Evolutionary conservation across 2,329 filamentous ascomycete genomes (phyloP).

Genomic region (Capronia coronata): DNA sequence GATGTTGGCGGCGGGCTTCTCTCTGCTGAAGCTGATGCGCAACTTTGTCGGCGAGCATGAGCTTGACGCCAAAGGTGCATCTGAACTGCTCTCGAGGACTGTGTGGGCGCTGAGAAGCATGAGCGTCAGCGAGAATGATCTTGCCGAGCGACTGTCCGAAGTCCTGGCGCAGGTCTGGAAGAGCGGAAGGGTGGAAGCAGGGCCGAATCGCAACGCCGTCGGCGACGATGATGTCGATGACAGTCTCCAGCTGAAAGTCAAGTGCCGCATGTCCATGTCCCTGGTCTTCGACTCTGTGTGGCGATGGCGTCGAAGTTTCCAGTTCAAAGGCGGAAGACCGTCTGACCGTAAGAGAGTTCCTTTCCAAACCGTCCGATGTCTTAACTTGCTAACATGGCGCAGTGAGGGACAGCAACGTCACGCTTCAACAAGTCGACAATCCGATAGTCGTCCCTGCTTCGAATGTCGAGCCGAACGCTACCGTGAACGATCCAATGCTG

Average conservation of each 20-base stretch:
- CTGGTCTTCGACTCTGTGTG: conserved; percentile 62
- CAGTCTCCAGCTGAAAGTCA: conserved; percentile 56
- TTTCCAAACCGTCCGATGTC: background rate
- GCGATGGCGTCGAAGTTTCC: conserved; percentile 61
- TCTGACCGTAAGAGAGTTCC: conserved; percentile 33
- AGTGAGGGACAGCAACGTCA: conserved; percentile 16
- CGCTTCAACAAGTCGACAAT: conserved; percentile 15
- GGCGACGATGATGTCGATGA: conserved; percentile 21
- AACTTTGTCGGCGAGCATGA: conserved; percentile 54
- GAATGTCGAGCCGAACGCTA: background rate
- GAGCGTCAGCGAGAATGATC: conserved; percentile 57
- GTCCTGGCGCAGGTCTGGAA: conserved; percentile 62
- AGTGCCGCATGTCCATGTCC: conserved; percentile 61
- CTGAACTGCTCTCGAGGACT: conserved; percentile 52
- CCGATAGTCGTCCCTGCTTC: conserved; percentile 7
- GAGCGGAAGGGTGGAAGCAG: conserved; percentile 35
- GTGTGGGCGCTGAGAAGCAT: conserved; percentile 55
- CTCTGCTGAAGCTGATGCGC: conserved; percentile 59
- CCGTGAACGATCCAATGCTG: conserved; percentile 18
- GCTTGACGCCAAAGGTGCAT: conserved; percentile 47
- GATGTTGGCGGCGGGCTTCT: conserved; percentile 59
- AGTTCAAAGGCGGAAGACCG: conserved; percentile 56
- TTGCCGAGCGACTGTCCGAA: conserved; percentile 58
- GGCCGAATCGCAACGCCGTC: conserved; percentile 27
- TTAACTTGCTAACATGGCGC: conserved; percentile 1